Conservation (phyloP, 129 eudicot genomes). For the Escallonia rubra region DNA sequence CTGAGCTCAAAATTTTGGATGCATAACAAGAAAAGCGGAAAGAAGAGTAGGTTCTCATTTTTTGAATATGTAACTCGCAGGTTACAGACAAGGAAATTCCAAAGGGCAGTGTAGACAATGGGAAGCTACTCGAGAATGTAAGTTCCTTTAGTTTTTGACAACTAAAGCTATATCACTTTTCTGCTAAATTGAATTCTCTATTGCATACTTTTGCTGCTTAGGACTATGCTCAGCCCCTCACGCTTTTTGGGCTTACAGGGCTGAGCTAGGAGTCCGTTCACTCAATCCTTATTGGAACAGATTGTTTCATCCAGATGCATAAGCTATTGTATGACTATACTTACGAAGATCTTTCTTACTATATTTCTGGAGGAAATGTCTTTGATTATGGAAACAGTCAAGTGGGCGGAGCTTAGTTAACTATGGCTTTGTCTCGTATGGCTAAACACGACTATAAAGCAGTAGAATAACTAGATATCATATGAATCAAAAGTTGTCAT, state of each 20-base stretch:
- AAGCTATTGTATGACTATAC: too few relatives aligned
- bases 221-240: neutral
- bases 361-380: too few relatives aligned
- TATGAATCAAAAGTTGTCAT: neutral
- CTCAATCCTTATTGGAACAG: too few relatives aligned
- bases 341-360: too few relatives aligned
- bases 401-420: too few relatives aligned
- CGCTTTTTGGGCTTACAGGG: too few relatives aligned
- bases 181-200: neutral
- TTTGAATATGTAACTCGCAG: constrained; percentile 31
- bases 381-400: too few relatives aligned
- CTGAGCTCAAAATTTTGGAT: neutral
- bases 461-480: neutral
- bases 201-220: neutral
- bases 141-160: constrained; percentile 19
- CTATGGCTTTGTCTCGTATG: too few relatives aligned
- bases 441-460: too few relatives aligned
- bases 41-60: constrained; percentile 6
- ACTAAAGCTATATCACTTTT: neutral
- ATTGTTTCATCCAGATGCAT: too few relatives aligned
- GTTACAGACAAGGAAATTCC: constrained; percentile 30
- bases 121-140: constrained; percentile 46
- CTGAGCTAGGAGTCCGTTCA: too few relatives aligned
- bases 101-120: constrained; percentile 32
- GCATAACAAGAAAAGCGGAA: neutral